Evolutionary conservation across 805 yeast species (phyloP).

Genomic region (Saturnispora sanitii): DNA sequence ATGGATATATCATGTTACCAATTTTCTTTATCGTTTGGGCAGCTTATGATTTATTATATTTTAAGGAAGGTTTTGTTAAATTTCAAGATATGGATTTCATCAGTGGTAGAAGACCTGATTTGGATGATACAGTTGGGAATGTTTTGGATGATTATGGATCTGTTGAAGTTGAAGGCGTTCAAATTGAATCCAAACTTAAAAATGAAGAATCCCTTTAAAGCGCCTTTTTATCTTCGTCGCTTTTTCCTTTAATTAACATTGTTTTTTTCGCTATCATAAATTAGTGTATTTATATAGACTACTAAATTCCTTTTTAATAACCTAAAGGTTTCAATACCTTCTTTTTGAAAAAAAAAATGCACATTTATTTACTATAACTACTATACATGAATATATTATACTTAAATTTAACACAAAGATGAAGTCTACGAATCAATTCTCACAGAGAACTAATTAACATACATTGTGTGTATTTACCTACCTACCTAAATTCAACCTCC

Average conservation of each 20-base stretch:
- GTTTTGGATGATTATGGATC: constrained; percentile 8
- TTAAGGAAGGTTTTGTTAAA: constrained; percentile 25
- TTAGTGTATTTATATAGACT: too few relatives aligned
- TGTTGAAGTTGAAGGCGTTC: neutral
- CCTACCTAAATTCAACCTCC: constrained; percentile 26
- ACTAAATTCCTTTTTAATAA: too few relatives aligned
- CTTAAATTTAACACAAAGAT: too few relatives aligned
- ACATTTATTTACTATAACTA: too few relatives aligned
- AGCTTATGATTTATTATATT: constrained; percentile 16
- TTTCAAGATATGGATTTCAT: constrained; percentile 39
- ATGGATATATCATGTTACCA: constrained; percentile 56
- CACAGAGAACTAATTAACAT: neutral
- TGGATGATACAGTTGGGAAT: constrained; percentile 17
- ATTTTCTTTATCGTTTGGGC: constrained; percentile 36
- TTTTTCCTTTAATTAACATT: too few relatives aligned
- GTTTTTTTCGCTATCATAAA: too few relatives aligned
- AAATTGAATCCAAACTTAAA: neutral
- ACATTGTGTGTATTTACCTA: too few relatives aligned
- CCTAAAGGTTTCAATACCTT: too few relatives aligned
- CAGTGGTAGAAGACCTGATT: constrained; percentile 36
- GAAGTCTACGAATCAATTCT: neutral
- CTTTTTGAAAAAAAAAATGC: too few relatives aligned
- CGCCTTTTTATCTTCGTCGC: too few relatives aligned
- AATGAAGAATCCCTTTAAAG: too few relatives aligned
- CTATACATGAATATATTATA: too few relatives aligned